Evolutionary conservation across 2,329 filamentous ascomycete genomes (phyloP), one percentile per base, ranked within the genome.

Genomic region (Rhynchosporium graminicola): DNA sequence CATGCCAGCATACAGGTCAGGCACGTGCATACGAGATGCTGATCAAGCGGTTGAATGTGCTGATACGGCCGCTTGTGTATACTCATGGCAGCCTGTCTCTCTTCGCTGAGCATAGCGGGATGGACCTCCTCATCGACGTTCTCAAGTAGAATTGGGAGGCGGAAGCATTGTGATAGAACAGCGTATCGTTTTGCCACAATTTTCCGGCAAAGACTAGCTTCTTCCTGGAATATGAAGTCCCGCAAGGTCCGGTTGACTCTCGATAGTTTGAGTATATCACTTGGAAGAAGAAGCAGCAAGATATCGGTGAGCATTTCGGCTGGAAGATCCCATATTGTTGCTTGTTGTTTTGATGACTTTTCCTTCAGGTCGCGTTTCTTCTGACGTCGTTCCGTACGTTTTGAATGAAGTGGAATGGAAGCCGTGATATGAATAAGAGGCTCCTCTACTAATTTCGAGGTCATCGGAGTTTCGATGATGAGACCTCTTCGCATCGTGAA

Each of bases 1-100:
- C 84, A 87, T 2, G 80, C 77, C 43, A 84, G 69, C 48, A 83
- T 73, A 68, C 84, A 87, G 0, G 80, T 82, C 31, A 83, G 72
- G 68, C 84, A 87, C 1, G 82, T 83, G 73, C 84, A 87, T 3
- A 83, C 72, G n/a, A 77, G 69, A 10, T 70, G 58, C 0, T 77
- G 75, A 64, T 86, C 77, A 0, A 80, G 78, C 0, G 75, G 65
- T 45, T 74, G 74, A 26, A 86, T 76, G 68, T 86, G 82, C 63
- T 82, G 80, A 67, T 82, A 85, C 0, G 79, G 77, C 48, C 78
- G 79, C 62, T 77, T 79, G 70, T 83, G 79, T 33, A 83, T 78
- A 36, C 71, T 58, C 29, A 60, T 47, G 2, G 48, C 33, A 31
- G 77, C 74, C 63, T 80, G 78, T 42, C 82, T 78, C 9, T 75